Base-by-base conservation (phyloP, 1,284 basidiomycete species). In the Trametes pubescens region DNA sequence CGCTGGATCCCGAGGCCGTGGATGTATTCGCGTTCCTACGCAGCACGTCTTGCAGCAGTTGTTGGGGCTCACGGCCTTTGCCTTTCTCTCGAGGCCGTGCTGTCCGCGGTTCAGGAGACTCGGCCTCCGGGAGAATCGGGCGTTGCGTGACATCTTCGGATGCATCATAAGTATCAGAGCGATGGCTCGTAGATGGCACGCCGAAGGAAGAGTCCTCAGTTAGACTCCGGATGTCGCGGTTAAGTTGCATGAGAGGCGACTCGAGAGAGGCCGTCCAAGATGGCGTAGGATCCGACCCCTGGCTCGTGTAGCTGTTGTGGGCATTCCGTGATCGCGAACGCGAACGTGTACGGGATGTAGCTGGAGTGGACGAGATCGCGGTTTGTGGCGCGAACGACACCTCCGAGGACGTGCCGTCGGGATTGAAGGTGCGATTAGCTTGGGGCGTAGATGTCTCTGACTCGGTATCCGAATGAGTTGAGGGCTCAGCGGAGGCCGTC, bases 331-430 rank as follows among this genome's bases (percentile, higher is more conserved):
- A 72, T 32, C 29, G 78, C 65, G 59, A 72, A 65, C 29, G 78
- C 65, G 59, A 72, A 65, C 70, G 86, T 73, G 69, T 74, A 26
- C 71, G 76, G 29, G 71, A 72, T 16, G 81, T 82, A n/a, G 90
- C 88, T 14, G 91, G 91, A 0, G 91, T 93, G 4, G 91, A 93
- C 1, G 91, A 90, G 58, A 90, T 80, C 0, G 89, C 89, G 16
- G 83, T 89, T 53, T 86, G 82, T 14, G 89, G 90, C 75, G 87
- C 80, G 73, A 93, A 93, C 1, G 90, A 92, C 51, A 77, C 83
- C 66, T 91, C 88, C 11, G 84, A 85, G 16, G 84, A 80, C 0
- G 84, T 81, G 18, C 64, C 69, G 56, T 79, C 74, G 2, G 76
- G 70, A 55, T 76, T 74, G 59, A 78, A 77, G 0, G 68, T 69